phyloP scores from a whole-genome alignment of 805 yeast genomes.

The Cyberlindnera maclurae region DNA sequence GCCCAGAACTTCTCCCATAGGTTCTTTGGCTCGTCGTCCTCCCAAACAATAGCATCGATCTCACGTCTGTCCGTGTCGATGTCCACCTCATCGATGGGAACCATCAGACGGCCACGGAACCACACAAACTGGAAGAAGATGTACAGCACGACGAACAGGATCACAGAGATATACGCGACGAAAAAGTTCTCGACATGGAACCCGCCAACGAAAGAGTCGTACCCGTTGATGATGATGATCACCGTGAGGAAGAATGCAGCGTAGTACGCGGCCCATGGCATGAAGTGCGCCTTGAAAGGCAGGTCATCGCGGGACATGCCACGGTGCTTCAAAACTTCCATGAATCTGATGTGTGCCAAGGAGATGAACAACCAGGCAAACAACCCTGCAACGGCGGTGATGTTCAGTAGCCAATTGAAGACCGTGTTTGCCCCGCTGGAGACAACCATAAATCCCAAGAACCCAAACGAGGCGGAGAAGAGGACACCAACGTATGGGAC shows the following conservation, averaged over 20 bases:
- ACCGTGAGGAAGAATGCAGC: slow-evolving; percentile 46
- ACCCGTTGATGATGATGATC: slow-evolving; percentile 69
- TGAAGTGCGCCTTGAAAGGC: slow-evolving; percentile 64
- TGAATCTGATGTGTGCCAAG: slow-evolving; percentile 61
- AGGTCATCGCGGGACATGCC: slow-evolving; percentile 59
- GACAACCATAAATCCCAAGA: slow-evolving; percentile 50
- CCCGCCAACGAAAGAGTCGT: slow-evolving; percentile 38
- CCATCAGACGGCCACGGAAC: slow-evolving; percentile 39
- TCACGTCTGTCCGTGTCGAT: slow-evolving; percentile 24
- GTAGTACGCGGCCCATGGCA: slow-evolving; percentile 64
- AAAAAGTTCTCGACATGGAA: slow-evolving; percentile 55
- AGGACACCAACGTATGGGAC: slow-evolving; percentile 56
- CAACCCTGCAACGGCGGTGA: slow-evolving; percentile 74
- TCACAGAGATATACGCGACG: slow-evolving; percentile 65
- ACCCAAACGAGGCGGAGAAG: slow-evolving; percentile 52
- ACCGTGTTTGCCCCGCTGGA: slow-evolving; percentile 48
- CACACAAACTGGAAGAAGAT: slow-evolving; percentile 43
- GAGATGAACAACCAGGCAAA: slow-evolving; percentile 67
- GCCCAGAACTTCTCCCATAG: slow-evolving; percentile 53
- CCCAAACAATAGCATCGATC: slow-evolving; percentile 42
- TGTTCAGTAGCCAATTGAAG: slow-evolving; percentile 66
- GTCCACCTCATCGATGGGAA: slow-evolving; percentile 16
- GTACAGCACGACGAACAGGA: slow-evolving; percentile 52
- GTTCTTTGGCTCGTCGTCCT: slow-evolving; percentile 41
- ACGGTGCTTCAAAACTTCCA: slow-evolving; percentile 54